Percentiles rank a stretch among this genome's conserved stretches.
Conservation (phyloP, 306 rosid genomes). For the Fragaria nilgerrensis region DNA sequence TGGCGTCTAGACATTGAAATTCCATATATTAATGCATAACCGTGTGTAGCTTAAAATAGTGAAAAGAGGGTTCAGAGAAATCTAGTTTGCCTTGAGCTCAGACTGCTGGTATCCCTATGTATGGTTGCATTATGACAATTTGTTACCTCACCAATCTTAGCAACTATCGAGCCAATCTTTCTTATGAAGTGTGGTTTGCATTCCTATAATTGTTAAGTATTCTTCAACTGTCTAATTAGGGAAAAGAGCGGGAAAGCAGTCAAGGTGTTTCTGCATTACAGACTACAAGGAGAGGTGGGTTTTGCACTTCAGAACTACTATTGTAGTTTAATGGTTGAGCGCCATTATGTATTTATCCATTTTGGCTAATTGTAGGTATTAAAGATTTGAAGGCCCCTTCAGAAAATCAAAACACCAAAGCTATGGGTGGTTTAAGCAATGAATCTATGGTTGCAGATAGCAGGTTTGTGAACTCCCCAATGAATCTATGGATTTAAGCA, state of each 20-base stretch:
- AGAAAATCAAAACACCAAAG: constrained; percentile 38
- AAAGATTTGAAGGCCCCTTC: constrained; percentile 36
- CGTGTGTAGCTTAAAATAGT: background rate
- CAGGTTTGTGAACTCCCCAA: constrained; percentile 51
- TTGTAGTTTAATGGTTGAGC: constrained; percentile 1
- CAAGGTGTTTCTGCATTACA: constrained; percentile 34
- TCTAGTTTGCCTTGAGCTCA: background rate
- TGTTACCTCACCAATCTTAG: background rate
- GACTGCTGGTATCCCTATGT: background rate
- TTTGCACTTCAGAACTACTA: constrained; percentile 16
- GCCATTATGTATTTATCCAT: constrained; percentile 1
- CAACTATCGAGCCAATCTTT: background rate
- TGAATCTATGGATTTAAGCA: background rate
- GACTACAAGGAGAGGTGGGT: constrained; percentile 49
- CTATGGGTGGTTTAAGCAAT: constrained; percentile 33
- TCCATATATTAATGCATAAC: background rate
- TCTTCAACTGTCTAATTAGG: constrained; percentile 27
- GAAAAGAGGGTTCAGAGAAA: background rate
- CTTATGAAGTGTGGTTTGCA: background rate
- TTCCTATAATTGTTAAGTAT: background rate
- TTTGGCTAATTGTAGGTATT: constrained; percentile 17
- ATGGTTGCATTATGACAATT: background rate
- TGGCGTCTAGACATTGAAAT: background rate
- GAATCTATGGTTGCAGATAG: constrained; percentile 39
- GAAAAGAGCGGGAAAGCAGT: constrained; percentile 37